Percentiles rank a stretch among this genome's conserved stretches.
These are phyloP conservation scores for Trametes villosa DNA, from an alignment of 768 basidiomycete genomes.

Conservation along the genomic window DNA sequence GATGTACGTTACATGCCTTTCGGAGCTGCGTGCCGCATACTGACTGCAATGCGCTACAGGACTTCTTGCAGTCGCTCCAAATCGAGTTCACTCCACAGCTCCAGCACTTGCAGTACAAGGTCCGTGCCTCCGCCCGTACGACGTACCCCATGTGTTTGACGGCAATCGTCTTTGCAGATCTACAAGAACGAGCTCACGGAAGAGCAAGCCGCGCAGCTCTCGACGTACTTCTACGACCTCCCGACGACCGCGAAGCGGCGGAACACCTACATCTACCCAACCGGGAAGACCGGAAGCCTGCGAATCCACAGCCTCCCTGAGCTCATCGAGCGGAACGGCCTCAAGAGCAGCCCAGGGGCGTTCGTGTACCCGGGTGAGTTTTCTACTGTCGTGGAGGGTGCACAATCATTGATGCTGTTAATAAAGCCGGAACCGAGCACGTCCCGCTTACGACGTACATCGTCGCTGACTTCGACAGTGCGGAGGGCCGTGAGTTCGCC, in stretches of 20 bases:
- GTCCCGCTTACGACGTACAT: constrained; percentile 61
- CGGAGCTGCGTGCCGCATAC: neutral
- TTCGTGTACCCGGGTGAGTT: constrained; percentile 67
- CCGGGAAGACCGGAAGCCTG: constrained; percentile 48
- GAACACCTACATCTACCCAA: constrained; percentile 76
- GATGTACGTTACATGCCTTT: constrained; percentile 53
- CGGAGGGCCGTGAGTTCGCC: constrained; percentile 59
- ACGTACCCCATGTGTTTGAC: neutral
- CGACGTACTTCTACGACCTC: constrained; percentile 89
- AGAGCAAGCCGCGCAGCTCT: constrained; percentile 51
- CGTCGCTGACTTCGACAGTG: constrained; percentile 77
- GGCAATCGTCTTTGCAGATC: constrained; percentile 39
- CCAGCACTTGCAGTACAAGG: constrained; percentile 75
- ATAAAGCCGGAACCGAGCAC: constrained; percentile 19
- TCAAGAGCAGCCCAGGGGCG: constrained; percentile 44
- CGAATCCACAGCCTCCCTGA: constrained; percentile 60
- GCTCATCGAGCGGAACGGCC: constrained; percentile 51
- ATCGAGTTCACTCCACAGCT: constrained; percentile 60
- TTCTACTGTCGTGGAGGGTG: neutral
- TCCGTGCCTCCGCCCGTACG: constrained; percentile 32
- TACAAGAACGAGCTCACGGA: constrained; percentile 63
- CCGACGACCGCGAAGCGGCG: constrained; percentile 70
- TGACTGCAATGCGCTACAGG: constrained; percentile 42
- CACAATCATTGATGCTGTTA: neutral
- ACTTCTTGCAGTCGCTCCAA: constrained; percentile 68